phyloP scores from a whole-genome alignment of 768 basidiomycete genomes.

The Flagelloscypha sp. region DNA sequence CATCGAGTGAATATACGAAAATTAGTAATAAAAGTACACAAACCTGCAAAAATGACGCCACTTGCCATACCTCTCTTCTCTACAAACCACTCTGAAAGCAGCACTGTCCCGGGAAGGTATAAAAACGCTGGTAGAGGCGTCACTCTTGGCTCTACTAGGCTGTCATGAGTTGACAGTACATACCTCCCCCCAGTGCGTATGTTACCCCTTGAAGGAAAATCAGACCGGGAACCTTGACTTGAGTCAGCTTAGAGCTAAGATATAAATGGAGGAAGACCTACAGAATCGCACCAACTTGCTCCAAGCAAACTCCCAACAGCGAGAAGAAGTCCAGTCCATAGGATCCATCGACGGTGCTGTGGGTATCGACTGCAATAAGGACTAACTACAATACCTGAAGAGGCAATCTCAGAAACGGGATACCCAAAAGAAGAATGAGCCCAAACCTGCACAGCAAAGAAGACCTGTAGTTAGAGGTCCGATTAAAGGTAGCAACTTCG shows the following conservation, averaged over 20 bases:
- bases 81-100: conserved; percentile 24
- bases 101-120: too few relatives aligned
- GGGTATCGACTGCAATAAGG: conserved; percentile 17
- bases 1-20: too few relatives aligned
- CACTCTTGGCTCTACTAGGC: too few relatives aligned
- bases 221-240: conserved; percentile 15
- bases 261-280: conserved; percentile 1
- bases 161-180: too few relatives aligned
- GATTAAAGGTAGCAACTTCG: conserved; percentile 19
- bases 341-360: conserved; percentile 11
- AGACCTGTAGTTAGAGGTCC: conserved; percentile 21
- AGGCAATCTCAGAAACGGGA: not conserved
- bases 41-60: conserved; percentile 20
- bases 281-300: conserved; percentile 19
- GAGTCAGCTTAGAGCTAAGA: not conserved
- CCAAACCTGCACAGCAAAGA: conserved; percentile 25
- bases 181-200: conserved; percentile 26
- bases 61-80: conserved; percentile 19
- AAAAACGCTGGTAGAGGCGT: too few relatives aligned
- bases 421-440: not conserved
- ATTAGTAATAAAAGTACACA: too few relatives aligned
- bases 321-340: conserved; percentile 16
- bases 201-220: conserved; percentile 20
- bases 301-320: conserved; percentile 18
- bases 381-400: conserved; percentile 16